phyloP scores from a whole-genome alignment of 129 eudicot genomes.

The Lactuca sativa region DNA sequence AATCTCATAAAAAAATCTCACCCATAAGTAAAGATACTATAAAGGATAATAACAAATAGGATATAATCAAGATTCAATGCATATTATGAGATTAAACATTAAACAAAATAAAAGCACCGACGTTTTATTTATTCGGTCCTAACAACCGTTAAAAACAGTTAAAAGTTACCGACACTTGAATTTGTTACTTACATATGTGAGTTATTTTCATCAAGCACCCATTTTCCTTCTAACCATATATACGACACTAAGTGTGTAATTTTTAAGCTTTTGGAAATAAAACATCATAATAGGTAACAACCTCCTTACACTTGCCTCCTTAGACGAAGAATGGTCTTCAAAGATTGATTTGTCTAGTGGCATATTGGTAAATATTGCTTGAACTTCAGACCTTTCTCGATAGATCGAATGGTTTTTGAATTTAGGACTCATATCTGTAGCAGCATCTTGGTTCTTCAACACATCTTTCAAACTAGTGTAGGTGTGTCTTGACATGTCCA shows the following conservation, averaged over 20 bases:
- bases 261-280: conserved; percentile 27
- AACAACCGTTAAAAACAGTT: background rate
- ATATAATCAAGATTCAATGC: background rate
- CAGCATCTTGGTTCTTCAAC: conserved; percentile 11
- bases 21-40: background rate
- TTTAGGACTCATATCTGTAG: conserved; percentile 13
- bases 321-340: background rate
- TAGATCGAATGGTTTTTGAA: conserved; percentile 25
- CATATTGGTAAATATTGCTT: conserved; percentile 28
- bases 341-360: conserved; percentile 14
- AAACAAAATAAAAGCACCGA: background rate
- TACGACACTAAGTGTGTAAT: conserved; percentile 10
- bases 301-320: background rate
- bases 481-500: conserved; percentile 29
- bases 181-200: background rate
- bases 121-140: background rate
- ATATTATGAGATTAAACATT: background rate
- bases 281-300: conserved; percentile 16
- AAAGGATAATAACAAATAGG: background rate
- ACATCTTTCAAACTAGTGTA: conserved; percentile 37
- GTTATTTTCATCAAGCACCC: conserved; percentile 12
- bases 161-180: background rate
- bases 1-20: too few relatives aligned
- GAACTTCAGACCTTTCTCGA: conserved; percentile 24
- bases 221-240: conserved; percentile 22